Evolutionary conservation across 2,329 filamentous ascomycete genomes (phyloP), one percentile per base, ranked within the genome.

Genomic region (Ceratocystiopsis brevicomis): DNA sequence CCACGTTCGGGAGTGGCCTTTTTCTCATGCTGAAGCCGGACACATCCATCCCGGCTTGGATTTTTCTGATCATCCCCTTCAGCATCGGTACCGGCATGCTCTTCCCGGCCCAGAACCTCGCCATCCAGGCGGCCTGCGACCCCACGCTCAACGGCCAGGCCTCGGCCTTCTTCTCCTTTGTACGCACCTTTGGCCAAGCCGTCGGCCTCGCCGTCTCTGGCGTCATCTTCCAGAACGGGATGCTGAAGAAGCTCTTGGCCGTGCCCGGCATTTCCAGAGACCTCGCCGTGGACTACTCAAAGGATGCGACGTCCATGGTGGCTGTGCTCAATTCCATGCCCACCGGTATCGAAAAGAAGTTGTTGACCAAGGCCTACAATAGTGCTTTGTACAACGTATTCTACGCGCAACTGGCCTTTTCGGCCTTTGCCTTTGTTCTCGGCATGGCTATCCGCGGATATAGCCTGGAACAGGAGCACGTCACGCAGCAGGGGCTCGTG

Each of bases 261-360:
- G 18, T 52, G 15, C 48, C 49, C 14, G 45, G 38, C 15, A 46
- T 49, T 38, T 43, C 48, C 13, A 30, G 25, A 8, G 11, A 5
- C 16, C n/a, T 43, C 2, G 60, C 49, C 44, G 54, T 63, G 39
- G 60, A 61, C 21, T 71, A 71, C 49, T 68, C 69, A n/a, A 61
- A 62, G 43, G 71, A 78, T 52, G 69, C 72, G 0, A 68, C 70
- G 1, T 40, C 0, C 54, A 36, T 76, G n/a, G 69, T 76, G 0
- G 59, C 68, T 47, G 57, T 73, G 41, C 69, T 77, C 52, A 64
- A 67, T 49, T 49, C 50, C 1, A 69, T 75, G 63, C 59, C 62
- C 3, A 13, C 41, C 18, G 19, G 4, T 56, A 54, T 9, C 63
- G 62, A 41, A 56, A 70, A 65, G 51, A 57, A 59, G 3, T 15